These are phyloP conservation scores for Austroboletus eburneus DNA, from an alignment of 768 basidiomycete genomes.

Conservation along the genomic window DNA sequence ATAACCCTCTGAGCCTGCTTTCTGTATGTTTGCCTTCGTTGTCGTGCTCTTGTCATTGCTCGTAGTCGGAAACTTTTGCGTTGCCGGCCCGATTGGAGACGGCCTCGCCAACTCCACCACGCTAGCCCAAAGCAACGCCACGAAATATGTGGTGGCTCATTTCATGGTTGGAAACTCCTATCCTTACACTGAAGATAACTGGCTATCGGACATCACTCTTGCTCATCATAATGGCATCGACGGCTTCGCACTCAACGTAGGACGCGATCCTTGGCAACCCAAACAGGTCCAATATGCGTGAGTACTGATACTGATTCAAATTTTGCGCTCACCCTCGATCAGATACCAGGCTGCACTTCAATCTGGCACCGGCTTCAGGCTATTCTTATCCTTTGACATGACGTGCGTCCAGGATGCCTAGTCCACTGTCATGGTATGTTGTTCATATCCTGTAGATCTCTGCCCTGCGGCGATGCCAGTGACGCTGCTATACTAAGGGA, in stretches of 20 bases:
- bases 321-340: constrained; percentile 18
- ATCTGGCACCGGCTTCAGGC: constrained; percentile 55
- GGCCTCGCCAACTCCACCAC: too few species aligned
- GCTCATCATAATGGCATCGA: constrained; percentile 60
- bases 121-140: too few species aligned
- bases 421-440: not conserved
- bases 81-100: too few species aligned
- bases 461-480: constrained; percentile 47
- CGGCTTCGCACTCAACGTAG: constrained; percentile 70
- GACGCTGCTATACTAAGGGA: constrained; percentile 51
- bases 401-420: constrained; percentile 42
- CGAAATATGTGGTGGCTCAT: constrained; percentile 56
- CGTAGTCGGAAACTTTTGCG: too few species aligned
- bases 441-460: constrained; percentile 35
- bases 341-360: constrained; percentile 55
- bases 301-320: constrained; percentile 17
- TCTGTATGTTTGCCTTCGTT: too few species aligned
- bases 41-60: too few species aligned
- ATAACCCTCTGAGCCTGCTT: too few species aligned
- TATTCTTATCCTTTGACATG: constrained; percentile 82
- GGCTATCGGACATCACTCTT: constrained; percentile 49
- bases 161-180: constrained; percentile 65
- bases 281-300: constrained; percentile 62
- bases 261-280: constrained; percentile 59
- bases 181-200: constrained; percentile 44